These are phyloP conservation scores for Alternaria novae-zelandiae DNA, from an alignment of 2,329 filamentous ascomycete genomes.

Conservation along the genomic window DNA sequence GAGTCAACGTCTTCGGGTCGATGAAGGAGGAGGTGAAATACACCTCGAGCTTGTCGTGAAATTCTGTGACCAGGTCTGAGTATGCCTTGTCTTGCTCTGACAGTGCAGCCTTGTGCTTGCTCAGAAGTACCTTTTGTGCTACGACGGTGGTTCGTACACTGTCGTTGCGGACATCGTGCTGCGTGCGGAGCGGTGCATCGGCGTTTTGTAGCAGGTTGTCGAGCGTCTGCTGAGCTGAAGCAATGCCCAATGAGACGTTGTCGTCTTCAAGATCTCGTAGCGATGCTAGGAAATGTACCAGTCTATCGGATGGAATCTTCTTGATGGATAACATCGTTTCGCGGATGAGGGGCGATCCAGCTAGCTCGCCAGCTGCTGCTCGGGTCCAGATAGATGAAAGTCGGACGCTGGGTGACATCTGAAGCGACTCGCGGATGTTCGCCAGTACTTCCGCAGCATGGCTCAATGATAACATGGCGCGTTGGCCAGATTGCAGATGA, in stretches of 20 bases:
- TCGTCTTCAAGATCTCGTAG: conserved; percentile 30
- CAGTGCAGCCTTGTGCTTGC: conserved; percentile 73
- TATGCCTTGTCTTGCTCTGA: conserved; percentile 75
- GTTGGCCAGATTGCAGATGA: conserved; percentile 45
- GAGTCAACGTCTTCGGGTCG: conserved; percentile 60
- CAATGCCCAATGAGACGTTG: conserved; percentile 29
- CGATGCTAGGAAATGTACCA: conserved; percentile 52
- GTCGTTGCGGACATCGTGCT: conserved; percentile 73
- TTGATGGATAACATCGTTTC: conserved; percentile 65
- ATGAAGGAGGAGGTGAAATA: conserved; percentile 57
- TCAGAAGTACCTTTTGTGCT: conserved; percentile 80
- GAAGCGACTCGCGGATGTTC: conserved; percentile 47
- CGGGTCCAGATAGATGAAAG: conserved; percentile 65
- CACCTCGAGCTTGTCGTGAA: conserved; percentile 58
- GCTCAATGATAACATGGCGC: conserved; percentile 51
- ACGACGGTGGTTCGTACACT: conserved; percentile 78
- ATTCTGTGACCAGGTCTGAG: conserved; percentile 67
- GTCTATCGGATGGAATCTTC: conserved; percentile 63
- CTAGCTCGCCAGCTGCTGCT: conserved; percentile 64
- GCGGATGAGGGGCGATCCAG: conserved; percentile 58
- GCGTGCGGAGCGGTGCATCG: conserved; percentile 67
- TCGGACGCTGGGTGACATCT: conserved; percentile 43
- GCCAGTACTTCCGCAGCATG: conserved; percentile 44
- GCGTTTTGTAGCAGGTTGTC: conserved; percentile 31
- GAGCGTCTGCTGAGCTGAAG: conserved; percentile 44